These are phyloP conservation scores for Arthrobotrys pseudoclavata DNA, from an alignment of 2,329 filamentous ascomycete genomes.

Conservation along the genomic window DNA sequence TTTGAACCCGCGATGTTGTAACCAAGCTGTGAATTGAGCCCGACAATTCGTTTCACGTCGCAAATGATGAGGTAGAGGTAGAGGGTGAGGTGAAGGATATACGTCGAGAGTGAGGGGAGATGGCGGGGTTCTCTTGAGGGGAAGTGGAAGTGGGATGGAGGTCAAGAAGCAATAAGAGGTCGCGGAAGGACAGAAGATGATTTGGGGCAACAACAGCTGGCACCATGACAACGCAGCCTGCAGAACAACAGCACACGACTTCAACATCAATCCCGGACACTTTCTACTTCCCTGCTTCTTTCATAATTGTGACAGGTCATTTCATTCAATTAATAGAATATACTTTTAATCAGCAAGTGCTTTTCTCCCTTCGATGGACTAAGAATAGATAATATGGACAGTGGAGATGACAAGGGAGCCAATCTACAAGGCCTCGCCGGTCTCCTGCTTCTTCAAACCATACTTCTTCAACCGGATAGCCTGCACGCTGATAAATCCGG, in stretches of 20 bases:
- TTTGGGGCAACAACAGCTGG: conserved; percentile 24
- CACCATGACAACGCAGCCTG: conserved; percentile 52
- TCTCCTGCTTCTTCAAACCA: conserved; percentile 61
- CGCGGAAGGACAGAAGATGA: conserved; percentile 21
- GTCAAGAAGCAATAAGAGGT: background rate
- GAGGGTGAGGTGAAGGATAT: background rate
- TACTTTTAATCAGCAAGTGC: background rate
- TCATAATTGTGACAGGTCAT: background rate
- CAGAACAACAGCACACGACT: conserved; percentile 25
- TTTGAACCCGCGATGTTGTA: conserved; percentile 15
- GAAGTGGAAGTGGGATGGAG: conserved; percentile 4
- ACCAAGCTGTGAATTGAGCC: background rate
- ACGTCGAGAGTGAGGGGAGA: conserved; percentile 3
- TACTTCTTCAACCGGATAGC: conserved; percentile 75
- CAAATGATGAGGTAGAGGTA: background rate
- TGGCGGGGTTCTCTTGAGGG: conserved; percentile 13
- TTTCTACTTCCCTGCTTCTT: too few relatives aligned
- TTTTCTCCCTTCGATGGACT: conserved; percentile 6
- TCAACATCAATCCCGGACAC: background rate
- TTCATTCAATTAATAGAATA: conserved; percentile 11
- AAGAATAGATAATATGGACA: conserved; percentile 14
- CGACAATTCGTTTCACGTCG: background rate
- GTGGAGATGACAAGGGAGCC: background rate
- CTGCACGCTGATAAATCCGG: conserved; percentile 78
- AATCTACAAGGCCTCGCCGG: conserved; percentile 60